phyloP scores from a whole-genome alignment of 441 rosid species.

The Flueggea neowawraea region DNA sequence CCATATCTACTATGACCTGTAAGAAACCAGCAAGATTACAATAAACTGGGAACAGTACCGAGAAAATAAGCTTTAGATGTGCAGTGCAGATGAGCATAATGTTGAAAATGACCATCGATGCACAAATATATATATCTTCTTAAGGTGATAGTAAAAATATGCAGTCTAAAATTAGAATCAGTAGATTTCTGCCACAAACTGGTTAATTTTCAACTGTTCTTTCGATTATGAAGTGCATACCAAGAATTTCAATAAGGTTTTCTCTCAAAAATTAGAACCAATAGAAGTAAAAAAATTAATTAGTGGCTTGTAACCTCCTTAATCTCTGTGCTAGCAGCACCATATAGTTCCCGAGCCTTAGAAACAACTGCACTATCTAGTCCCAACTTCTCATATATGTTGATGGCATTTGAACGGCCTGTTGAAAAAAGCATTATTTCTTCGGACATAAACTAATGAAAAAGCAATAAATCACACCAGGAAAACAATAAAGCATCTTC shows the following conservation, averaged over 20 bases:
- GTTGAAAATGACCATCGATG: too few species aligned
- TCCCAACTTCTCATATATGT: constrained; percentile 81
- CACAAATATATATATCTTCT: too few species aligned
- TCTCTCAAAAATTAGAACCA: background rate
- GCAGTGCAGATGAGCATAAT: background rate
- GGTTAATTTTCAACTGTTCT: too few species aligned
- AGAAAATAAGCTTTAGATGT: background rate
- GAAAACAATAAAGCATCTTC: too few species aligned
- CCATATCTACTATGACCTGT: constrained; percentile 86
- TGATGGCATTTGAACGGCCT: constrained; percentile 96
- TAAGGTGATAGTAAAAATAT: too few species aligned
- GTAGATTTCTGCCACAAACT: too few species aligned
- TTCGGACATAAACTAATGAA: too few species aligned
- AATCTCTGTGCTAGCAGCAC: constrained; percentile 84
- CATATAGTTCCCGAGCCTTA: constrained; percentile 62
- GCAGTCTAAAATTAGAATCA: too few species aligned
- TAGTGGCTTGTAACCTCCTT: constrained; percentile 45
- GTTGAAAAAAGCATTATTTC: background rate
- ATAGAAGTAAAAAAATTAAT: background rate
- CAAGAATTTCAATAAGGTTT: too few species aligned
- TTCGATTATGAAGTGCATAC: too few species aligned
- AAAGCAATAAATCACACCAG: too few species aligned
- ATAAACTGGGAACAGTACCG: background rate
- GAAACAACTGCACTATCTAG: constrained; percentile 46
- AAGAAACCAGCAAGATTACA: constrained; percentile 3